Evolutionary conservation across 768 basidiomycete genomes (phyloP).

Genomic region (Hemileccinum impolitum): DNA sequence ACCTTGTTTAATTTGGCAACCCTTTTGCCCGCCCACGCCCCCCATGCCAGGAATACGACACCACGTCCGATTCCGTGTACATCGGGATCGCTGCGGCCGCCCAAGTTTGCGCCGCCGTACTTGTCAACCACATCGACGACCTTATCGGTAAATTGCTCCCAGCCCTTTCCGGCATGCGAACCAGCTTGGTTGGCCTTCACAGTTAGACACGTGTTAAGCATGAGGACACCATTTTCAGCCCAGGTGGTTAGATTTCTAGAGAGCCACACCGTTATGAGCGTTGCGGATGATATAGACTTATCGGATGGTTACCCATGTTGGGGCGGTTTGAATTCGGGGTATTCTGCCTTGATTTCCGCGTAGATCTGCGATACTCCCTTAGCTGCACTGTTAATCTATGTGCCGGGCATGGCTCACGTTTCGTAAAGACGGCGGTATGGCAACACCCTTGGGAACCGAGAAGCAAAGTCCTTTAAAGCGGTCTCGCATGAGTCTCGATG

Average conservation of each 20-base stretch:
- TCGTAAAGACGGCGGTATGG: constrained; percentile 74
- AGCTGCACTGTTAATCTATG: constrained; percentile 7
- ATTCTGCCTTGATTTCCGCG: constrained; percentile 78
- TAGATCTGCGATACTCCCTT: constrained; percentile 60
- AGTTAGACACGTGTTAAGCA: constrained; percentile 91
- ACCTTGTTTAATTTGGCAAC: constrained; percentile 76
- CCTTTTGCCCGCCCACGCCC: constrained; percentile 80
- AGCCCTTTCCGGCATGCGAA: constrained; percentile 83
- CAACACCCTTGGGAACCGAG: constrained; percentile 78
- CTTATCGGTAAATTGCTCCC: constrained; percentile 87
- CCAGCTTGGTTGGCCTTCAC: constrained; percentile 72
- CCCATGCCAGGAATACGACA: constrained; percentile 89
- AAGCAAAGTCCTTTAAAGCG: constrained; percentile 69
- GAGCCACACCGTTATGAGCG: constrained; percentile 4
- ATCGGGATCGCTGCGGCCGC: constrained; percentile 33
- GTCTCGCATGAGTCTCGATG: constrained; percentile 7
- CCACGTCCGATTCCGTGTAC: constrained; percentile 61
- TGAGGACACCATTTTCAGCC: constrained; percentile 83
- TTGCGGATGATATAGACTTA: constrained; percentile 8
- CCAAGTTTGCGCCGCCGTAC: constrained; percentile 71
- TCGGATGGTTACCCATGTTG: constrained; percentile 65
- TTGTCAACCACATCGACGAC: constrained; percentile 75
- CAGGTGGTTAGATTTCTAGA: constrained; percentile 73
- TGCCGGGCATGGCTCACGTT: constrained; percentile 51
- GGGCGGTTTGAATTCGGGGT: constrained; percentile 74